Conservation (phyloP, 805 yeast species). For the Candida verbasci region DNA sequence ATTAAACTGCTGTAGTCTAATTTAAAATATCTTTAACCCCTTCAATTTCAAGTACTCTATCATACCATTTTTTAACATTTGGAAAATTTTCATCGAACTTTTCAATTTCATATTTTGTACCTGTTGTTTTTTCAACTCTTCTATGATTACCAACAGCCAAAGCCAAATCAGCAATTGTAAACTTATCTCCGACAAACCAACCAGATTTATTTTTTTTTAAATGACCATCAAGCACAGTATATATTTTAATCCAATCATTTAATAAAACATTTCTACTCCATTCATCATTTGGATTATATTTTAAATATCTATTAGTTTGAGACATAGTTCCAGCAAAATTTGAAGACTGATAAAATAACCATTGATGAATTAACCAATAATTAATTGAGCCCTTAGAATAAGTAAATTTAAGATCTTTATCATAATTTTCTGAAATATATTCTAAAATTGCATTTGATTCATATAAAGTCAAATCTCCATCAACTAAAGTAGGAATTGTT, state of each 20-base stretch:
- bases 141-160: conserved; percentile 40
- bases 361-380: conserved; percentile 1
- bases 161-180: conserved; percentile 55
- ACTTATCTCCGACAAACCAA: conserved; percentile 55
- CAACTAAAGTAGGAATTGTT: conserved; percentile 51
- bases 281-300: neutral
- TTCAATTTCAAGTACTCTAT: neutral
- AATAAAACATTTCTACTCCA: neutral
- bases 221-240: conserved; percentile 1
- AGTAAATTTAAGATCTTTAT: conserved; percentile 44
- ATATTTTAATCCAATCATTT: neutral
- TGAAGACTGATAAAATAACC: conserved; percentile 4
- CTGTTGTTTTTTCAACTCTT: conserved; percentile 2
- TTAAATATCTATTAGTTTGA: neutral
- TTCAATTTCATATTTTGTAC: neutral
- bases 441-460: conserved; percentile 60
- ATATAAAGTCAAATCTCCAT: conserved; percentile 34
- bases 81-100: conserved; percentile 4
- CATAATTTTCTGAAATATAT: conserved; percentile 57
- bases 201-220: conserved; percentile 25
- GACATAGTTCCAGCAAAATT: conserved; percentile 1
- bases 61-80: conserved; percentile 3
- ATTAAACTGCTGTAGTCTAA: too few species aligned
- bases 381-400: conserved; percentile 34
- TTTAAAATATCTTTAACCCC: conserved; percentile 2